Conservation (phyloP, 345 rosid genomes). For the Sonneratia alba region DNA sequence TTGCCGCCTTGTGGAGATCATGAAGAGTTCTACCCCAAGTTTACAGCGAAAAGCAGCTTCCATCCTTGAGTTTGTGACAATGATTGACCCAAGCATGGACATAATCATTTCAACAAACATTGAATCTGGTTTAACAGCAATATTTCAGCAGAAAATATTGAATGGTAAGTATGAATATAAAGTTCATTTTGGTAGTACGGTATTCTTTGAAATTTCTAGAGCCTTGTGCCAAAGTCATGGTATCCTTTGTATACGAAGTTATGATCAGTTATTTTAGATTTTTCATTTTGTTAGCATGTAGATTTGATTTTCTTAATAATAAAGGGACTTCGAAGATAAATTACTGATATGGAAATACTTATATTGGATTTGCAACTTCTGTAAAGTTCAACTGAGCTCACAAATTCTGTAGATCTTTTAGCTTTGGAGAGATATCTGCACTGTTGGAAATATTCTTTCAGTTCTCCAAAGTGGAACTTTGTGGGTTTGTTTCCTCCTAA, state of each 20-base stretch:
- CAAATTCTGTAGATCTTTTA: background rate
- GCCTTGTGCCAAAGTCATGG: background rate
- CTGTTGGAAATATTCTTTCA: background rate
- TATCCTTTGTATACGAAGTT: background rate
- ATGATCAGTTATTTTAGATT: background rate
- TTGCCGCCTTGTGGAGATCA: constrained; percentile 45
- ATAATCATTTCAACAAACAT: constrained; percentile 33
- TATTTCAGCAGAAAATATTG: constrained; percentile 48
- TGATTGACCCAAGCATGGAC: constrained; percentile 35
- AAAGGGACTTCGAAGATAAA: too few species aligned
- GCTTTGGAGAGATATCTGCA: background rate
- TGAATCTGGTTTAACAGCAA: constrained; percentile 45
- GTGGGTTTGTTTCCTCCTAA: background rate
- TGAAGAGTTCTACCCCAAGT: constrained; percentile 42
- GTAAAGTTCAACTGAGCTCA: background rate
- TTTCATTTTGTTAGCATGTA: background rate
- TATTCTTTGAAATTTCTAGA: constrained; percentile 3
- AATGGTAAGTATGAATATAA: constrained; percentile 30
- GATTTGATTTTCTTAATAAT: background rate
- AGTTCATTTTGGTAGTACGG: background rate
- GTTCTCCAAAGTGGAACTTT: background rate
- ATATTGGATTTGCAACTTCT: background rate
- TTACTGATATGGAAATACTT: background rate
- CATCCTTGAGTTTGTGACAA: constrained; percentile 47
- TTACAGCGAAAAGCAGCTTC: constrained; percentile 66